Percentiles rank a stretch among this genome's conserved stretches.
These are phyloP conservation scores for Amoebophrya sp. DNA, from an alignment of 169 alveolate species.

Conservation along the genomic window DNA sequence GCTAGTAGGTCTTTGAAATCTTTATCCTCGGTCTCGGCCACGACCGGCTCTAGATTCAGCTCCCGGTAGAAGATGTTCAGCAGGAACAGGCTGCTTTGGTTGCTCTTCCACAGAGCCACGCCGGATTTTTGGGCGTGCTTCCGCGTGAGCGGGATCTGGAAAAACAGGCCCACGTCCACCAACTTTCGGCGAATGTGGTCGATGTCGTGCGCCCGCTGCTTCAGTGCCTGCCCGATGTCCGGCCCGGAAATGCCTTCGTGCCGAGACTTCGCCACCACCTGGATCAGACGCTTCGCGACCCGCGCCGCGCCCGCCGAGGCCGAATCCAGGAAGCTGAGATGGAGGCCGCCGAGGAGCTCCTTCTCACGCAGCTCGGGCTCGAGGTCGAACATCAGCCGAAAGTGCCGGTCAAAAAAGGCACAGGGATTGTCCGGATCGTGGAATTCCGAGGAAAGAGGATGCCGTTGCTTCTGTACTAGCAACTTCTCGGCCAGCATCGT, in stretches of 20 bases:
- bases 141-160: neutral
- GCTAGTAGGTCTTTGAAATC: no score
- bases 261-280: neutral
- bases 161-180: neutral
- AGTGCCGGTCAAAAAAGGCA: no score
- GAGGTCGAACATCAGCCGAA: no score
- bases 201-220: neutral
- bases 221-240: neutral
- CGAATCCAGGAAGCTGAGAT: neutral
- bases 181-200: neutral
- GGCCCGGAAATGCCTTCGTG: neutral
- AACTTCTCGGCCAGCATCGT: no score
- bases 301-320: no score
- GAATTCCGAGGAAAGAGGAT: no score
- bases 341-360: neutral
- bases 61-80: neutral
- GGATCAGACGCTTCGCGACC: no score
- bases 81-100: neutral
- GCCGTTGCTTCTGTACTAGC: no score
- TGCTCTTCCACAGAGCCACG: neutral
- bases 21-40: no score
- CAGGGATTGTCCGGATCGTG: no score
- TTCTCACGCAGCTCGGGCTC: neutral
- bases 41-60: no score
- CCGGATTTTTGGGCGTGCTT: neutral